Evolutionary conservation across 768 basidiomycete species (phyloP).

Genomic region (Mycena venus): DNA sequence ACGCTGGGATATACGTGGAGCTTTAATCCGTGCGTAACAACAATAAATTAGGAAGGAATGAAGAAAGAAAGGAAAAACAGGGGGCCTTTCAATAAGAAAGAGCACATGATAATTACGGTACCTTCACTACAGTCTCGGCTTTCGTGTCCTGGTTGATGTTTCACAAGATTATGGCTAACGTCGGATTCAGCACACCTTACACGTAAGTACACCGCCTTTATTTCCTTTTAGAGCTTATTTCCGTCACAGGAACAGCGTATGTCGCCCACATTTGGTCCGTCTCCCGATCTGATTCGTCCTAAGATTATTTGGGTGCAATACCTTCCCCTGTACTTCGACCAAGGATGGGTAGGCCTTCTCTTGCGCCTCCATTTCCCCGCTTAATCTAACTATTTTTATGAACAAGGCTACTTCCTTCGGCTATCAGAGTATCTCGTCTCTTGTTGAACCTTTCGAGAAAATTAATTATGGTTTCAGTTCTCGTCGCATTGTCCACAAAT

Average conservation of each 20-base stretch:
- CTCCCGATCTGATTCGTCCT: no score
- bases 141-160: no score
- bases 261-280: no score
- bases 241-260: slow-evolving; percentile 44
- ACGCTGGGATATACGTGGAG: slow-evolving; percentile 64
- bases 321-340: slow-evolving; percentile 53
- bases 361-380: no score
- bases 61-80: no score
- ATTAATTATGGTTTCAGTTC: slow-evolving; percentile 20
- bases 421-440: no score
- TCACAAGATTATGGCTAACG: slow-evolving; percentile 68
- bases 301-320: slow-evolving; percentile 46
- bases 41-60: background rate
- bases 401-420: no score
- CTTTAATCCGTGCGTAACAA: slow-evolving; percentile 50
- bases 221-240: slow-evolving; percentile 54
- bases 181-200: slow-evolving; percentile 59
- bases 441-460: no score
- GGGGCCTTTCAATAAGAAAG: slow-evolving; percentile 76
- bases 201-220: slow-evolving; percentile 35
- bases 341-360: background rate
- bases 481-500: slow-evolving; percentile 57
- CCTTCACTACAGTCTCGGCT: no score
- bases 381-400: no score
- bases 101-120: slow-evolving; percentile 68